Conservation (phyloP, 1,139 yeast species). For the Candida glucosophila region DNA sequence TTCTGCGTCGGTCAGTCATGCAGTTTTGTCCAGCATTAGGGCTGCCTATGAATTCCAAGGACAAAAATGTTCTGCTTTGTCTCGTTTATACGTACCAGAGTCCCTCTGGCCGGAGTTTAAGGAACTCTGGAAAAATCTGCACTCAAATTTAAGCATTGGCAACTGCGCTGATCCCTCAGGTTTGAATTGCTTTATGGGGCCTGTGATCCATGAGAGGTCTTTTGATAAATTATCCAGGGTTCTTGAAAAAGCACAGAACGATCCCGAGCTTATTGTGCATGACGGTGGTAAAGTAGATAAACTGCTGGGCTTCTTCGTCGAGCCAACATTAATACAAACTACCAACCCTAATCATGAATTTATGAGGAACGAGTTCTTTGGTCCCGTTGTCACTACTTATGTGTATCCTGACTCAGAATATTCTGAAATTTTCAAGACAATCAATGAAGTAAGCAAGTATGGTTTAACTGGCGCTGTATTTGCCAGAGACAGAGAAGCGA, state of each 20-base stretch:
- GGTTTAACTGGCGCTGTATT: conserved; percentile 91
- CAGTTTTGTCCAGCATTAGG: conserved; percentile 81
- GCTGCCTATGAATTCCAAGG: conserved; percentile 98
- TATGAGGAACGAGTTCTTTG: conserved; percentile 78
- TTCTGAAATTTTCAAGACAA: conserved; percentile 46
- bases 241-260: conserved; percentile 62
- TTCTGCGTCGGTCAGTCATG: conserved; percentile 61
- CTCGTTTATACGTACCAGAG: conserved; percentile 74
- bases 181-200: conserved; percentile 78
- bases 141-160: conserved; percentile 46
- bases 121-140: conserved; percentile 39
- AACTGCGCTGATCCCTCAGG: conserved; percentile 63
- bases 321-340: conserved; percentile 79
- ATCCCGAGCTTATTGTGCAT: conserved; percentile 66
- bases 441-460: conserved; percentile 66
- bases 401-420: conserved; percentile 72
- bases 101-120: conserved; percentile 75
- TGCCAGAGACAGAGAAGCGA: conserved; percentile 72
- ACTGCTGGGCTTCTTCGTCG: conserved; percentile 70
- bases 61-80: conserved; percentile 93
- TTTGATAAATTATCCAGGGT: conserved; percentile 67
- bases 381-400: conserved; percentile 77
- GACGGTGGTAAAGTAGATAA: conserved; percentile 75
- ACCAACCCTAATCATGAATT: conserved; percentile 67
- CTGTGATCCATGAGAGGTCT: conserved; percentile 86